Conservation (phyloP, 2,329 filamentous ascomycete species). For the Metarhizium sp. region DNA sequence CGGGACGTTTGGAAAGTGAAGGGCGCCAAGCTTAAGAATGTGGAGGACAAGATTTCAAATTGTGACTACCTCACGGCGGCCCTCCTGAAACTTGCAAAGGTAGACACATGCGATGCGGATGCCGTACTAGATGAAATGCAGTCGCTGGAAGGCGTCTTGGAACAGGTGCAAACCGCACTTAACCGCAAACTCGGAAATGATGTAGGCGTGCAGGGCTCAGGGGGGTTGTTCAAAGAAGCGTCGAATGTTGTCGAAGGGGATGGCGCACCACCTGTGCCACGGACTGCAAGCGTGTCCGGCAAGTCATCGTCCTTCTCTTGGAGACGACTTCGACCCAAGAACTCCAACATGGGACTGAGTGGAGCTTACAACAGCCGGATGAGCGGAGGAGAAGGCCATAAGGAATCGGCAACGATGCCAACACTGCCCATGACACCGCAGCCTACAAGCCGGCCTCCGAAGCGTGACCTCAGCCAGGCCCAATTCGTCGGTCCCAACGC, state of each 20-base stretch:
- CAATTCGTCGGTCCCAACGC: constrained; percentile 77
- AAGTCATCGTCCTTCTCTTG: constrained; percentile 70
- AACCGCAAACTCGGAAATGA: constrained; percentile 85
- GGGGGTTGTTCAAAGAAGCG: constrained; percentile 67
- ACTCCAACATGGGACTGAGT: constrained; percentile 56
- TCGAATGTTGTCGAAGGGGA: constrained; percentile 38
- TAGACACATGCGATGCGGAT: constrained; percentile 85
- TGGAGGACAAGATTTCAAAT: constrained; percentile 90
- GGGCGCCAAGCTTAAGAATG: constrained; percentile 79
- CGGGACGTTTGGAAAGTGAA: constrained; percentile 90
- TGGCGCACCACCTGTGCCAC: constrained; percentile 31
- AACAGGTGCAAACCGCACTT: constrained; percentile 70
- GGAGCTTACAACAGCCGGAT: constrained; percentile 33
- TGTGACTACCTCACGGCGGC: constrained; percentile 89
- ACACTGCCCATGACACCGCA: constrained; percentile 68
- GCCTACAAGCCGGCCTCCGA: constrained; percentile 57
- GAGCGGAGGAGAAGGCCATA: constrained; percentile 14
- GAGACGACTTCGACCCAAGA: constrained; percentile 85
- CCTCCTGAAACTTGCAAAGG: constrained; percentile 69
- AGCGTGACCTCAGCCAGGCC: constrained; percentile 58
- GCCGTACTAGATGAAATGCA: constrained; percentile 93
- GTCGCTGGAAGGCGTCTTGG: constrained; percentile 71
- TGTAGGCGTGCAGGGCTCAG: constrained; percentile 71
- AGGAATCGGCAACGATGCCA: constrained; percentile 45
- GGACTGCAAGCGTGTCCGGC: constrained; percentile 53